A percentile compares a stretch with the other conserved stretches of the same genome.
phyloP scores from a whole-genome alignment of 2,329 filamentous ascomycete genomes.

The Penicillium sp. region DNA sequence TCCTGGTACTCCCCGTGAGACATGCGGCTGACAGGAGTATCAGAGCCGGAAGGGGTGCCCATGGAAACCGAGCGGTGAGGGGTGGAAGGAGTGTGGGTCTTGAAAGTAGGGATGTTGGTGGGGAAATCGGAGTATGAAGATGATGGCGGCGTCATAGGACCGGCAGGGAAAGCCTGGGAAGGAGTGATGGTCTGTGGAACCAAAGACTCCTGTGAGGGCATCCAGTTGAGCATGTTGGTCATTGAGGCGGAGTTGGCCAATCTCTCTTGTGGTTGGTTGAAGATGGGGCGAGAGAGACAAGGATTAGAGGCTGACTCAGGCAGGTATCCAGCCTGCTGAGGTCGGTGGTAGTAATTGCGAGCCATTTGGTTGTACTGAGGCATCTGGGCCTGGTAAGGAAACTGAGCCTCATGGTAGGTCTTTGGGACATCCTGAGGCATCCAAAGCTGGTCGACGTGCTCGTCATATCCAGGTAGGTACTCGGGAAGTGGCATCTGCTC shows the following conservation, averaged over 20 bases:
- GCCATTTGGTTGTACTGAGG: conserved; percentile 38
- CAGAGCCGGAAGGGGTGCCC: conserved; percentile 36
- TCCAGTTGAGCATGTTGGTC: conserved; percentile 41
- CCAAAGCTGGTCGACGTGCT: conserved; percentile 42
- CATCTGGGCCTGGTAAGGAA: conserved; percentile 38
- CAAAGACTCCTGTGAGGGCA: conserved; percentile 36
- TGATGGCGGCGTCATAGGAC: conserved; percentile 39
- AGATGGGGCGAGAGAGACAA: conserved; percentile 42
- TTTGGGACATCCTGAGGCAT: conserved; percentile 40
- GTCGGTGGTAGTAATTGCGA: conserved; percentile 37
- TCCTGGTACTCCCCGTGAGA: conserved; percentile 40
- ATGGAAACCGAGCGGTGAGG: conserved; percentile 39
- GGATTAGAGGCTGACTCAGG: conserved; percentile 43
- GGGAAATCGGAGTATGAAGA: conserved; percentile 43
- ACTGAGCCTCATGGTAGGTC: conserved; percentile 34
- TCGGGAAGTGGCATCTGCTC: conserved; percentile 39
- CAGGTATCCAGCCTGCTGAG: conserved; percentile 35
- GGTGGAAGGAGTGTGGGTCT: conserved; percentile 40
- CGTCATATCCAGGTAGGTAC: conserved; percentile 41
- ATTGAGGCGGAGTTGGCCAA: conserved; percentile 39
- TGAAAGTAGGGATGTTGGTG: conserved; percentile 35
- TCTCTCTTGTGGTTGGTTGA: conserved; percentile 36
- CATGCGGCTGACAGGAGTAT: conserved; percentile 38
- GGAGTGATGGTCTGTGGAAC: conserved; percentile 41
- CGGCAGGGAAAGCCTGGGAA: conserved; percentile 33